These are phyloP conservation scores for Byssochlamys sp. DNA, from an alignment of 2,329 filamentous ascomycete species.

Conservation along the genomic window DNA sequence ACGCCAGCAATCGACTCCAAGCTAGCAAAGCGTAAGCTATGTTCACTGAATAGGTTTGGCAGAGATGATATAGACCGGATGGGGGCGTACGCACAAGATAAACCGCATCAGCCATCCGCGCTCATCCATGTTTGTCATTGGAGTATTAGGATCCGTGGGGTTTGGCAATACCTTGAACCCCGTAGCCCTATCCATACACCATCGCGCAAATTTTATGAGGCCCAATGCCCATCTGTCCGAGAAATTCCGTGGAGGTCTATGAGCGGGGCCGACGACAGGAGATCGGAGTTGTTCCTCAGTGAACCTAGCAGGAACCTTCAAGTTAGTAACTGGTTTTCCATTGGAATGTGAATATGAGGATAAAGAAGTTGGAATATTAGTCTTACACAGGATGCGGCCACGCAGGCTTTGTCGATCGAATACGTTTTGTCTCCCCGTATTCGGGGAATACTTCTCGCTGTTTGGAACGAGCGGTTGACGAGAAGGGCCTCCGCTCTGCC, in stretches of 20 bases:
- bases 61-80: neutral
- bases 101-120: slow-evolving; percentile 83
- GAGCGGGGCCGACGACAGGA: slow-evolving; percentile 56
- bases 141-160: slow-evolving; percentile 36
- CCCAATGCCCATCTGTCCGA: slow-evolving; percentile 72
- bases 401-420: slow-evolving; percentile 53
- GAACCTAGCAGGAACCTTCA: slow-evolving; percentile 40
- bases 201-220: slow-evolving; percentile 66
- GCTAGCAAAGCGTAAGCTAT: slow-evolving; percentile 4
- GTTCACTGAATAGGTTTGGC: neutral
- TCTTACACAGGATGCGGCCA: slow-evolving; percentile 57
- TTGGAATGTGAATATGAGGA: neutral
- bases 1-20: slow-evolving; percentile 91
- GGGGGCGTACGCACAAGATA: slow-evolving; percentile 53
- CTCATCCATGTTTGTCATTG: slow-evolving; percentile 62
- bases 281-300: slow-evolving; percentile 66
- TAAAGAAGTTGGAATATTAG: neutral
- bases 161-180: slow-evolving; percentile 65
- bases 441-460: slow-evolving; percentile 47
- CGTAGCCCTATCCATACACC: slow-evolving; percentile 70
- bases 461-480: neutral
- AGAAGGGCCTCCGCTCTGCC: neutral
- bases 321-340: neutral
- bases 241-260: slow-evolving; percentile 61
- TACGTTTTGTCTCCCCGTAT: slow-evolving; percentile 46